These are phyloP conservation scores for Solidago caesia DNA, from an alignment of 129 eudicot genomes.

Conservation along the genomic window DNA sequence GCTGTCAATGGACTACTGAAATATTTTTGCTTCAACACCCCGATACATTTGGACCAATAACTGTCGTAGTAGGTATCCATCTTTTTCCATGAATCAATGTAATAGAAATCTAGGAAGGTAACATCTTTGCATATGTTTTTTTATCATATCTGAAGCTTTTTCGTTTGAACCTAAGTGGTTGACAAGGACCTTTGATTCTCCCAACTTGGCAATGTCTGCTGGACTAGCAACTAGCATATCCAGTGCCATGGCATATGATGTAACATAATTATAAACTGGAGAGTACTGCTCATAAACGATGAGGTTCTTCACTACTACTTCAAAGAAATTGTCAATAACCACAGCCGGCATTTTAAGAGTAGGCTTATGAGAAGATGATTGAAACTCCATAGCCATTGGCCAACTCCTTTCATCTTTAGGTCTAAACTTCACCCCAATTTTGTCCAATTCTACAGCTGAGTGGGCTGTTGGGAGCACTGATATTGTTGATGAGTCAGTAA, in stretches of 20 bases:
- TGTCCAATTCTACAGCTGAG: conserved; percentile 3
- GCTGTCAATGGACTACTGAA: too few relatives aligned
- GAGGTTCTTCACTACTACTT: conserved; percentile 20
- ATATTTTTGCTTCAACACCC: too few relatives aligned
- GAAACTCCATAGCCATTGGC: conserved; percentile 4
- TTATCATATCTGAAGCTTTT: conserved; percentile 6
- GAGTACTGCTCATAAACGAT: conserved; percentile 22
- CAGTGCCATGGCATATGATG: conserved; percentile 15
- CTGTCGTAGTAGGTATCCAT: too few relatives aligned
- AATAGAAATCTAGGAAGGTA: too few relatives aligned
- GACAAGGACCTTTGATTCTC: neutral
- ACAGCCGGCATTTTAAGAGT: conserved; percentile 4
- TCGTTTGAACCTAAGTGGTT: conserved; percentile 6
- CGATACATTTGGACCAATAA: too few relatives aligned
- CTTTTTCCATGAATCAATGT: too few relatives aligned
- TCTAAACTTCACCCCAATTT: conserved; percentile 19
- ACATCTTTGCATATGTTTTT: conserved; percentile 4
- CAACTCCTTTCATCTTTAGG: neutral
- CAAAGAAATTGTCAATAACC: conserved; percentile 3
- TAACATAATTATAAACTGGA: neutral
- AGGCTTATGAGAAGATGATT: neutral
- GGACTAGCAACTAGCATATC: neutral
- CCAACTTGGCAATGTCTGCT: conserved; percentile 23
- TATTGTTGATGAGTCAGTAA: neutral
- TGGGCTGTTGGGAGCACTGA: neutral